Conservation (phyloP, 305 asterid species). For the Ajuga reptans region DNA sequence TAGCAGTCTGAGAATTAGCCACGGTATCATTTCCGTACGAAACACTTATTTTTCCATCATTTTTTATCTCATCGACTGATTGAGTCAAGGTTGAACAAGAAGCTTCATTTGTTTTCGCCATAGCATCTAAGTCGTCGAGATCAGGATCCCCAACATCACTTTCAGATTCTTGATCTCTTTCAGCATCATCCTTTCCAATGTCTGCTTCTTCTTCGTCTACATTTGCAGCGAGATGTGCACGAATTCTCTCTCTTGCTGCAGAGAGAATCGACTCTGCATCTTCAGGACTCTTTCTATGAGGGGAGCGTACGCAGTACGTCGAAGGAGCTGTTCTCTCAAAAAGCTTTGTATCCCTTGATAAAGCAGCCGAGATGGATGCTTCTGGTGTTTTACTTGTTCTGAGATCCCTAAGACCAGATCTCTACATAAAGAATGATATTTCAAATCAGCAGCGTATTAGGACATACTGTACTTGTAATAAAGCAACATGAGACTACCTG, state of each 20-base stretch:
- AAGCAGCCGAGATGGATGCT: constrained; percentile 95
- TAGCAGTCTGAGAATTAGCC: constrained; percentile 19
- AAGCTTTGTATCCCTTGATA: constrained; percentile 83
- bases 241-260: constrained; percentile 65
- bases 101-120: constrained; percentile 36
- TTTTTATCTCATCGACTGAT: constrained; percentile 30
- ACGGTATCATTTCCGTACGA: constrained; percentile 21
- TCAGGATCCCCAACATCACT: constrained; percentile 73
- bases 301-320: constrained; percentile 76
- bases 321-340: constrained; percentile 97
- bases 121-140: constrained; percentile 49
- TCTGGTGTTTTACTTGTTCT: constrained; percentile 94
- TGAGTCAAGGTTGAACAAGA: constrained; percentile 26
- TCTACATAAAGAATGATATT: constrained; percentile 35
- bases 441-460: constrained; percentile 22
- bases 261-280: constrained; percentile 58
- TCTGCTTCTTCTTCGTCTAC: constrained; percentile 51
- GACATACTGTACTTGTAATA: constrained; percentile 8
- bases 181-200: constrained; percentile 66
- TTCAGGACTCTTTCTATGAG: constrained; percentile 72
- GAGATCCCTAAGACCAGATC: constrained; percentile 93
- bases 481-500: constrained; percentile 47
- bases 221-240: constrained; percentile 45
- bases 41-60: constrained; percentile 33
- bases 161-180: constrained; percentile 70